These are phyloP conservation scores for Acanthamoeba quina DNA, from an alignment of 208 protist species.

Conservation along the genomic window DNA sequence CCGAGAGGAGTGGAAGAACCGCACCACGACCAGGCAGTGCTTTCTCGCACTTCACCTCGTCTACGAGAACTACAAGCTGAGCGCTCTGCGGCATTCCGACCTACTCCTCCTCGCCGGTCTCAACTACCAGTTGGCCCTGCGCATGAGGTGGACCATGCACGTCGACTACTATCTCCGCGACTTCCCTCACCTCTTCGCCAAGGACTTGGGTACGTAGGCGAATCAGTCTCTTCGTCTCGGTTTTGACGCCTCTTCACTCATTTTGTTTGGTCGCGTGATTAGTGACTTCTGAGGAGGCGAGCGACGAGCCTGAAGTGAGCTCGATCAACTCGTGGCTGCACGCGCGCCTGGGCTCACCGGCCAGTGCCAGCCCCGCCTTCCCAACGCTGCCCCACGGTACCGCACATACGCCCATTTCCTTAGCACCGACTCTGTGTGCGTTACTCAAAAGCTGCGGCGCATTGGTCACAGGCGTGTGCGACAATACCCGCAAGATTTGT, in stretches of 20 bases:
- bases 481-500: slow-evolving; percentile 24
- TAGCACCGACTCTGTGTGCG: background rate
- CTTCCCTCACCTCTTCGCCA: slow-evolving; percentile 7
- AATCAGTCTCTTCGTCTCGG: background rate
- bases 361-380: background rate
- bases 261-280: background rate
- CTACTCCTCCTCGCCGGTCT: background rate
- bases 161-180: slow-evolving; percentile 54
- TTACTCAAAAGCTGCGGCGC: background rate
- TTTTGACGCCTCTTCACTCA: background rate
- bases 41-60: slow-evolving; percentile 44
- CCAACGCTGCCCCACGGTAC: background rate
- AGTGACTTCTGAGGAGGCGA: background rate
- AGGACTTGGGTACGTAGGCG: background rate
- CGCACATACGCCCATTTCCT: background rate
- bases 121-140: background rate
- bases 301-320: background rate
- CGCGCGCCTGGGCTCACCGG: background rate
- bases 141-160: background rate
- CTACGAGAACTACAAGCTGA: slow-evolving; percentile 65
- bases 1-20: background rate
- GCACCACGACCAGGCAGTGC: background rate
- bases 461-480: background rate
- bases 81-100: background rate
- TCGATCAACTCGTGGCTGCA: slow-evolving; percentile 18